Base-by-base conservation (phyloP, 2,329 filamentous ascomycete genomes). In the Exophiala bonariae region DNA sequence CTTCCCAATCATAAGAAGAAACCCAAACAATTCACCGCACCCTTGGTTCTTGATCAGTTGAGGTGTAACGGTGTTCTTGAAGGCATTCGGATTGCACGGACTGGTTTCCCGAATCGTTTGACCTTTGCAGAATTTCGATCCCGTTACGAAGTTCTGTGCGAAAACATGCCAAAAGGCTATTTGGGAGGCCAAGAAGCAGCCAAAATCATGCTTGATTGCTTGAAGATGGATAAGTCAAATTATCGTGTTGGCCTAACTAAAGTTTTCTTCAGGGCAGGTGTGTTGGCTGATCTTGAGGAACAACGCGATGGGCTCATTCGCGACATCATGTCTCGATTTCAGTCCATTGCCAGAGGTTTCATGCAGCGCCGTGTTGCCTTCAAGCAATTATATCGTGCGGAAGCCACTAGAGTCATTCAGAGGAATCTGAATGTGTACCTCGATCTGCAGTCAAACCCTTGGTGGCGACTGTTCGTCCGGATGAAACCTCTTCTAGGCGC, bases 1-100 rank as follows among this genome's bases (percentile, higher is more conserved):
- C 78, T 99, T 50, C 95, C 93, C 3, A 99, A 99, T 63, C 93
- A 99, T 75, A 96, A 96, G 70, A 99, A 99, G 70, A 81, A 85
- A 18, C 89, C 93, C 1, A 99, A 99, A 69, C 87, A 91, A 63
- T 89, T 97, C 67, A 88, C 87, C 63, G 89, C 88, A 3, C 82
- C 90, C 2, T 80, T 99, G n/a, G 95, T 99, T 2, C 78, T 99
- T 4, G 93, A 99, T 62, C 95, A 99, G 66, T 75, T 99, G n/a
- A 84, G 93, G 42, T 99, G 93, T 71, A 99, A 99, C 65, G 93
- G 93, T 86, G 93, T 99, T 2, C 77, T 99, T n/a, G 93, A 99
- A 71, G 93, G 93, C 53, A 99, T 99, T 62, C 83, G 93, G 52
- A 99, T 99, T 67, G 93, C 93, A 18, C 83, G 93, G 36, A 99